Conservation (phyloP, 2,329 filamentous ascomycete genomes). For the Claviceps paspali region DNA sequence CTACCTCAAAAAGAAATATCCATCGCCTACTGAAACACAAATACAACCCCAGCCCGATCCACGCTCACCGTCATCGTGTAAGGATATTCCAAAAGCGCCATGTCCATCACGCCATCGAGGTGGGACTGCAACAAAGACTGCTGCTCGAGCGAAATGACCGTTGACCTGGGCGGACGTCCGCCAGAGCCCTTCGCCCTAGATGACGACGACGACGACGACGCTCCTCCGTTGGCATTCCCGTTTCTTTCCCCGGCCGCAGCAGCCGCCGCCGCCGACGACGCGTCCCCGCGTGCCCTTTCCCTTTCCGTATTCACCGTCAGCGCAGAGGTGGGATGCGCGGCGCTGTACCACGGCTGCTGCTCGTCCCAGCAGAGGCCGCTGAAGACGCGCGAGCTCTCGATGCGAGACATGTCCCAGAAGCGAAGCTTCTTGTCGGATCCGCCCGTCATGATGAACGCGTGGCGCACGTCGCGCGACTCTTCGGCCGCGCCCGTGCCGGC, state of each 20-base stretch:
- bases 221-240: too few species aligned
- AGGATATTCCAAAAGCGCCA: conserved; percentile 74
- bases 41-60: conserved; percentile 78
- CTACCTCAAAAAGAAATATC: too few species aligned
- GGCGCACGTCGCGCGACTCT: conserved; percentile 56
- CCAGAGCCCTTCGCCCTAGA: conserved; percentile 15
- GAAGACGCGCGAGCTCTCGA: conserved; percentile 66
- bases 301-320: conserved; percentile 52
- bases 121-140: conserved; percentile 76
- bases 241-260: neutral
- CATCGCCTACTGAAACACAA: conserved; percentile 56
- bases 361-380: conserved; percentile 63
- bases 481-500: conserved; percentile 54
- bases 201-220: conserved; percentile 7
- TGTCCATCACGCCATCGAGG: conserved; percentile 74
- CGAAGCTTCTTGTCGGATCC: conserved; percentile 82
- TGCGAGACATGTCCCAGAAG: conserved; percentile 77
- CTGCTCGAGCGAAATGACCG: conserved; percentile 77
- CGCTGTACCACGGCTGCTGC: conserved; percentile 55
- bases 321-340: conserved; percentile 44
- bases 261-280: conserved; percentile 13
- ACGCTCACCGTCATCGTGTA: conserved; percentile 89
- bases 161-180: conserved; percentile 49
- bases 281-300: conserved; percentile 38
- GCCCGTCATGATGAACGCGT: conserved; percentile 73